Conservation (phyloP, 768 basidiomycete species). For the Lactifluus subvellereus region DNA sequence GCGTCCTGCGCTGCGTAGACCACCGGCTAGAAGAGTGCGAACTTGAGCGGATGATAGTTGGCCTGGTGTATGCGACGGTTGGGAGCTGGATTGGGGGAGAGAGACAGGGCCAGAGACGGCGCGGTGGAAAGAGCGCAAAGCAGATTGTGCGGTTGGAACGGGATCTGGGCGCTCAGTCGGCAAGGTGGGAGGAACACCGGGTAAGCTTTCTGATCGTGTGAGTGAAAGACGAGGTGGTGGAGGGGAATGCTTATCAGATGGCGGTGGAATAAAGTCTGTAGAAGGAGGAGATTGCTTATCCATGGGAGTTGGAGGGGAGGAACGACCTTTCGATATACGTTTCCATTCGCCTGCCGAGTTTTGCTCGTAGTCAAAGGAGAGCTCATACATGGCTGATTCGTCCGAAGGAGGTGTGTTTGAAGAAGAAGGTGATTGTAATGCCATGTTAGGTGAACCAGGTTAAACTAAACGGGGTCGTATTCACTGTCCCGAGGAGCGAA, state of each 20-base stretch:
- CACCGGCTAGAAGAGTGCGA: slow-evolving; percentile 28
- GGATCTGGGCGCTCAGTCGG: slow-evolving; percentile 27
- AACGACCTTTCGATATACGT: slow-evolving; percentile 50
- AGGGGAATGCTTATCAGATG: slow-evolving; percentile 35
- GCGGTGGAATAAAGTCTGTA: slow-evolving; percentile 12
- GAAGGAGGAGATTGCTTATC: slow-evolving; percentile 29
- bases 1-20: slow-evolving; percentile 34
- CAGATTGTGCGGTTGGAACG: slow-evolving; percentile 30
- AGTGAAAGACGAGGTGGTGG: slow-evolving; percentile 44
- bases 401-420: slow-evolving; percentile 40
- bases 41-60: slow-evolving; percentile 17
- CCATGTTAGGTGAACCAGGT: not conserved
- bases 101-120: slow-evolving; percentile 53
- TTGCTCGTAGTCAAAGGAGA: slow-evolving; percentile 60
- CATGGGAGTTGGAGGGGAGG: slow-evolving; percentile 40
- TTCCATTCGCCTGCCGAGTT: slow-evolving; percentile 51
- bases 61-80: slow-evolving; percentile 29
- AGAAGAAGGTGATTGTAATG: slow-evolving; percentile 23
- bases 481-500: not conserved
- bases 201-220: slow-evolving; percentile 62
- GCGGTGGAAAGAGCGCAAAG: slow-evolving; percentile 54
- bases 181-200: slow-evolving; percentile 37
- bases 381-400: slow-evolving; percentile 56
- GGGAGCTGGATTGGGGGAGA: slow-evolving; percentile 30
- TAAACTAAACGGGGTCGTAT: not conserved